phyloP scores from a whole-genome alignment of 78 protist species.

The Dictyostelium brefeldianum region DNA sequence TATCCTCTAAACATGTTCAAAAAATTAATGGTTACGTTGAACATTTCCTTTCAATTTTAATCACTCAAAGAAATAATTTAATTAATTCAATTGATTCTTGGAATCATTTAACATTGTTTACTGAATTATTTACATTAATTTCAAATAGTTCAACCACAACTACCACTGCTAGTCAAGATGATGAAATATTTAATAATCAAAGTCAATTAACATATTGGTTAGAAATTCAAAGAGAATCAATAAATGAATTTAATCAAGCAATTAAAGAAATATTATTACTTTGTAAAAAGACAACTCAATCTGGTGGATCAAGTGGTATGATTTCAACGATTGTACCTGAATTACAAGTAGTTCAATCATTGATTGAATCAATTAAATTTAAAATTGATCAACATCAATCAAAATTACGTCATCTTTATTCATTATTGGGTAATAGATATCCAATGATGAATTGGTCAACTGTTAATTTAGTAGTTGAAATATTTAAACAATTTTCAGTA shows the following conservation, averaged over 20 bases:
- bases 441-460: conserved; percentile 18
- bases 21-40: conserved; percentile 55
- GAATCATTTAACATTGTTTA: conserved; percentile 3
- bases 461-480: background rate
- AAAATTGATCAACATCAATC: conserved; percentile 17
- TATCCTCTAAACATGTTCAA: conserved; percentile 63
- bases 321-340: conserved; percentile 3
- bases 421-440: background rate
- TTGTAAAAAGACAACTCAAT: background rate
- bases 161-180: background rate
- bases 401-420: conserved; percentile 15
- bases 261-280: conserved; percentile 12
- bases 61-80: conserved; percentile 13
- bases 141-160: background rate
- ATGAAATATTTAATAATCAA: conserved; percentile 12
- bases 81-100: background rate
- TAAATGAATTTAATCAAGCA: background rate
- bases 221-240: background rate
- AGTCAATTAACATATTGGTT: background rate
- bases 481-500: background rate
- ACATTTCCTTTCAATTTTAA: conserved; percentile 8
- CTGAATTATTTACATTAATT: conserved; percentile 7
- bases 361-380: background rate
- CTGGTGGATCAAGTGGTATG: background rate
- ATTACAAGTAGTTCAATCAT: background rate